phyloP scores from a whole-genome alignment of 1,284 basidiomycete genomes.

The Ustilago vetiveriae region DNA sequence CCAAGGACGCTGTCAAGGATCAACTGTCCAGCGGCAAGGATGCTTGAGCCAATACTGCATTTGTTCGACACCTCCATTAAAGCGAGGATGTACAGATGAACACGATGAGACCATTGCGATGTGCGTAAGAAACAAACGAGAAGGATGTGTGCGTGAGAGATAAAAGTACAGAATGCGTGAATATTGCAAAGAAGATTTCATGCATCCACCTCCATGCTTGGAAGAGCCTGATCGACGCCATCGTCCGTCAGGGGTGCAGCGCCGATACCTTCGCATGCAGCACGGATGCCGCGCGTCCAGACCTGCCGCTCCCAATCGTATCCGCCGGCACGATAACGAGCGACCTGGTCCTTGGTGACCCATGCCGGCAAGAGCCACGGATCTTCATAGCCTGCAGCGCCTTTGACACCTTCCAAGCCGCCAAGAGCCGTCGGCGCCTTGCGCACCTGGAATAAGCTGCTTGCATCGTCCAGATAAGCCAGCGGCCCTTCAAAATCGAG shows the following conservation, averaged over 20 bases:
- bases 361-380: conserved; percentile 55
- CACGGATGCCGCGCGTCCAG: conserved; percentile 50
- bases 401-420: conserved; percentile 44
- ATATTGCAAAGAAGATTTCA: neutral
- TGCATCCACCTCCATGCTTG: conserved; percentile 38
- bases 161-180: neutral
- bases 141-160: neutral
- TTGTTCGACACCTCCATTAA: too few relatives aligned
- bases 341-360: conserved; percentile 34
- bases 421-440: conserved; percentile 47
- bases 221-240: neutral
- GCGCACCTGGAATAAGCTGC: conserved; percentile 42
- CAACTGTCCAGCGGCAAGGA: conserved; percentile 13
- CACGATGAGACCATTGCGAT: too few relatives aligned
- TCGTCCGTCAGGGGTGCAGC: conserved; percentile 23
- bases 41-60: too few relatives aligned
- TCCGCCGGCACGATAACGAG: conserved; percentile 57
- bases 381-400: conserved; percentile 51
- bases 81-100: too few relatives aligned
- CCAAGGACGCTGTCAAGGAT: conserved; percentile 38
- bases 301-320: conserved; percentile 60
- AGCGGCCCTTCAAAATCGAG: conserved; percentile 60
- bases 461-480: conserved; percentile 55
- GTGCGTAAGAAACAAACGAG: conserved; percentile 1
- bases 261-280: conserved; percentile 51